Conservation (phyloP, 805 yeast genomes). For the Candida adriatica region DNA sequence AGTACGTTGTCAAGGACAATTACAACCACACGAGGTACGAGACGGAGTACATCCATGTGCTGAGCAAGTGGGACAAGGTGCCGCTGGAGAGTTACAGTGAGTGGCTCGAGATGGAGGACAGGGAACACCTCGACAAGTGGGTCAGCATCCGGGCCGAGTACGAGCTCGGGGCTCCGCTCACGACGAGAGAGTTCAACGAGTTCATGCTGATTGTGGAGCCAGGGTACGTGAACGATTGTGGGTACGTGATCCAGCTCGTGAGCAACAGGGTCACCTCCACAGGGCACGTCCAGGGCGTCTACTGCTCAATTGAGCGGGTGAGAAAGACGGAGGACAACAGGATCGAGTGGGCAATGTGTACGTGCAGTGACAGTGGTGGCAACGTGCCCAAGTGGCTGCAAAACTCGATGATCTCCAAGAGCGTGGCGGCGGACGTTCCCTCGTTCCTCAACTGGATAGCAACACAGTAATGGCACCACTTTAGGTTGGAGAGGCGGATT, state of each 20-base stretch:
- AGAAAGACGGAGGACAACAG: constrained; percentile 12
- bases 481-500: too few relatives aligned
- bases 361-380: constrained; percentile 35
- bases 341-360: constrained; percentile 32
- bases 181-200: constrained; percentile 31
- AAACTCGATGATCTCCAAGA: constrained; percentile 31
- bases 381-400: constrained; percentile 34
- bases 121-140: constrained; percentile 19
- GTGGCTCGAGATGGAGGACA: constrained; percentile 6
- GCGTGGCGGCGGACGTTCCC: constrained; percentile 34
- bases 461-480: constrained; percentile 3
- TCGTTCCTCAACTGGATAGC: constrained; percentile 25
- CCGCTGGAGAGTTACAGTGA: constrained; percentile 18
- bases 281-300: constrained; percentile 26
- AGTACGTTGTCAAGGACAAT: constrained; percentile 17
- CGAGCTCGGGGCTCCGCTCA: constrained; percentile 30
- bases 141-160: constrained; percentile 28
- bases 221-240: constrained; percentile 19
- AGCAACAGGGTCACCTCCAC: constrained; percentile 21
- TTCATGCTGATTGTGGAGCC: constrained; percentile 26
- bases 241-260: constrained; percentile 29
- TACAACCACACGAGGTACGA: constrained; percentile 28
- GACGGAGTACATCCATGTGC: constrained; percentile 28
- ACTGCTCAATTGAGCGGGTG: constrained; percentile 30
- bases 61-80: constrained; percentile 22